These are phyloP conservation scores for Primulina huaijiensis DNA, from an alignment of 257 asterid species.

Conservation along the genomic window DNA sequence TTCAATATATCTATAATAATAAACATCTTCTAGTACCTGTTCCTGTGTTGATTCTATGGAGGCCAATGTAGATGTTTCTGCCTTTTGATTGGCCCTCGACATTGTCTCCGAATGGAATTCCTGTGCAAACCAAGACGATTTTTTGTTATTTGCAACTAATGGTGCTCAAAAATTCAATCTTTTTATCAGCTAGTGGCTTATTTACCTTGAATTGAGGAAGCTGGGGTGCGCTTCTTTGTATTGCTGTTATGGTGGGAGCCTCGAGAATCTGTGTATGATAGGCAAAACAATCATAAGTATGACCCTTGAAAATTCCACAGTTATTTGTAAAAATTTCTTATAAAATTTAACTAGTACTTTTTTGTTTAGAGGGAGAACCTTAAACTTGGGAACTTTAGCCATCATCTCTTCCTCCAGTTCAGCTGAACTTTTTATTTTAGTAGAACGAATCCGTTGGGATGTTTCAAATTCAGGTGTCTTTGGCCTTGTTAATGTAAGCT, in stretches of 20 bases:
- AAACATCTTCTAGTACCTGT: constrained; percentile 24
- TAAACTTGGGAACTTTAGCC: constrained; percentile 90
- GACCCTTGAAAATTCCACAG: background rate
- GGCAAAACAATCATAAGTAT: background rate
- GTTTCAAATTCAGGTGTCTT: constrained; percentile 89
- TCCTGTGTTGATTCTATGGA: constrained; percentile 60
- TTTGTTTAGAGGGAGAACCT: constrained; percentile 82
- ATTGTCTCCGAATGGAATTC: constrained; percentile 89
- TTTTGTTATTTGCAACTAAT: constrained; percentile 11
- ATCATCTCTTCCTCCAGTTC: constrained; percentile 91
- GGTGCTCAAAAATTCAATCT: background rate
- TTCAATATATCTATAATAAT: background rate
- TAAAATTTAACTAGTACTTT: constrained; percentile 40
- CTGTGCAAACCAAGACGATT: constrained; percentile 36
- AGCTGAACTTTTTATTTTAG: constrained; percentile 69
- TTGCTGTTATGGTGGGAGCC: constrained; percentile 53
- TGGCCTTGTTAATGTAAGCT: constrained; percentile 84
- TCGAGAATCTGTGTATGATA: constrained; percentile 51
- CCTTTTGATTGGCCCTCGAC: constrained; percentile 72
- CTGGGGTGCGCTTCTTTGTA: constrained; percentile 73
- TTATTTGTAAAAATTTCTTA: background rate
- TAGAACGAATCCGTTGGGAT: constrained; percentile 74
- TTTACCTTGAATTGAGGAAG: constrained; percentile 82
- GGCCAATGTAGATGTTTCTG: constrained; percentile 64
- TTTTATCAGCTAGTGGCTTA: constrained; percentile 9